Base-by-base conservation (phyloP, 2,329 filamentous ascomycete genomes). In the Xylaria sp. region DNA sequence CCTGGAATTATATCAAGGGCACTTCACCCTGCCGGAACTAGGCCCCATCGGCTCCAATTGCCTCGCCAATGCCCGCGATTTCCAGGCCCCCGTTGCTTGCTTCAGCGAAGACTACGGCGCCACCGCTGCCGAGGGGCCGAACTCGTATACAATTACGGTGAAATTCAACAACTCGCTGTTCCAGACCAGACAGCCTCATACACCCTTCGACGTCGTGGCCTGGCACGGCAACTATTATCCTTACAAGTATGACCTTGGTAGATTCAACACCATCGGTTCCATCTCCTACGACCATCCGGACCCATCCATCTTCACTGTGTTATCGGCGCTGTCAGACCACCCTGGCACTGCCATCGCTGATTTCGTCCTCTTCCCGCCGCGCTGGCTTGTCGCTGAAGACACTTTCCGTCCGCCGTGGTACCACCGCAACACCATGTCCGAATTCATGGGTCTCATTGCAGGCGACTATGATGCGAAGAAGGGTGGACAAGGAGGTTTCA, bases 191-290 rank as follows among this genome's bases (percentile, higher is more conserved):
- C 90, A 92, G 77, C 79, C 84, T 6, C 90, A 92, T 76, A 89
- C 87, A 0, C 90, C 90, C 0, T 92, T 91, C 74, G 89, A 92
- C 72, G 84, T 92, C 3, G 90, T 92, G 13, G 89, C 88, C n/a
- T 92, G 90, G 89, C 90, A 92, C 73, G 90, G 90, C 21, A 89
- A 87, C 68, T 92, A 91, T 78, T 89, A 89, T 69, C 90, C 90
- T 0, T 92, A 89, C 81, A 92, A 92, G 78, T 92, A 92, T 77
- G 90, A 91, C 72, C 82, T 92, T 0, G 89, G 88, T 48, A 86
- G 89, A 29, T 92, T 91, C 80, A 90, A 88, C 76, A 87, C 87
- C 50, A 88, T 92, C 48, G 90, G 90, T 3, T 87, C 84, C 21
- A 88, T 91, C 69, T 90, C 88, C 8, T 90, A 86, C 73, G 90